Evolutionary conservation across 2,329 filamentous ascomycete genomes (phyloP).

Genomic region (Claviceps pazoutovae): DNA sequence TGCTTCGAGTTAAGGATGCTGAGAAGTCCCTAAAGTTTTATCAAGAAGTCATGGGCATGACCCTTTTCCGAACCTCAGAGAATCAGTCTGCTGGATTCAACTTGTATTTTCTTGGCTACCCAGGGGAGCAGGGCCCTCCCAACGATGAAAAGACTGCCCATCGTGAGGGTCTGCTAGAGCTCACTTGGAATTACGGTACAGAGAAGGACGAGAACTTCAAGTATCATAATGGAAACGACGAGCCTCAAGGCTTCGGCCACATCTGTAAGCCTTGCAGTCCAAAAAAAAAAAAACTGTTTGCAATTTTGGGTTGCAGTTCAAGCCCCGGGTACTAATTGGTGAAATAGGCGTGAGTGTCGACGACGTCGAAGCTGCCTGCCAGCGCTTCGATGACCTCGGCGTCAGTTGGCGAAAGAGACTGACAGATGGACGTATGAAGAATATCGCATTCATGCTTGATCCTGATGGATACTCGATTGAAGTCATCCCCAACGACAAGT

Average conservation of each 20-base stretch:
- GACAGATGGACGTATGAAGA: conserved; percentile 85
- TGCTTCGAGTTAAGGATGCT: conserved; percentile 82
- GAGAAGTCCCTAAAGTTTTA: conserved; percentile 67
- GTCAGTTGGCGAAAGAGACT: conserved; percentile 92
- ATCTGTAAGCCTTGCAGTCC: conserved; percentile 48
- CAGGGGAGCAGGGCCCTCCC: conserved; percentile 37
- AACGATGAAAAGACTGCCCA: conserved; percentile 43
- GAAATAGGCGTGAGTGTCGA: conserved; percentile 63
- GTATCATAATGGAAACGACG: conserved; percentile 84
- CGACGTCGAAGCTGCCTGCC: conserved; percentile 74
- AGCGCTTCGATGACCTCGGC: conserved; percentile 67
- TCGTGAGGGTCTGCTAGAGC: conserved; percentile 73
- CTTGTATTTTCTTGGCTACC: conserved; percentile 84
- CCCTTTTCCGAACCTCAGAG: conserved; percentile 58
- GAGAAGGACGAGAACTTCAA: conserved; percentile 74
- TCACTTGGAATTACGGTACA: conserved; percentile 75
- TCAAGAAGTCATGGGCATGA: conserved; percentile 82
- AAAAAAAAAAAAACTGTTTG: too few relatives aligned
- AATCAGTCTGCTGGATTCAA: conserved; percentile 63
- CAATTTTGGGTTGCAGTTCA: neutral
- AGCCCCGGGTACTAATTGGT: conserved; percentile 9
- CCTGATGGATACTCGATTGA: conserved; percentile 80
- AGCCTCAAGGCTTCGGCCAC: conserved; percentile 90
- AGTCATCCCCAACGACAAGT: conserved; percentile 58
- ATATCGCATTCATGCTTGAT: conserved; percentile 81